Percentiles rank a stretch among this genome's conserved stretches.
Conservation (phyloP, 1,284 basidiomycete species). For the Apiotrichum laibachii region DNA sequence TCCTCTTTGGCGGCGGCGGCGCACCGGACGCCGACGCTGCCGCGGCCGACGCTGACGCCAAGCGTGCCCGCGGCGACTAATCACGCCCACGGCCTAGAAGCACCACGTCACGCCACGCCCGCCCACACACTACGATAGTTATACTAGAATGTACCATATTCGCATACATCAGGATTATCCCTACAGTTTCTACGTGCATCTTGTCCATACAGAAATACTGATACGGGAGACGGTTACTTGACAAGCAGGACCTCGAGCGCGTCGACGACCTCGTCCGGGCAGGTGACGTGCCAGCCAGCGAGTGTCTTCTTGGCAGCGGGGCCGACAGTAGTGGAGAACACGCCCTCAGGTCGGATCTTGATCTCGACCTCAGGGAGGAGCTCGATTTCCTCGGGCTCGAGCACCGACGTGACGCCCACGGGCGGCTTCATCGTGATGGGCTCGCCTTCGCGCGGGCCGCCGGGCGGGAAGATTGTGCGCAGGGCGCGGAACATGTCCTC, state of each 20-base stretch:
- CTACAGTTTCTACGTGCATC: no score
- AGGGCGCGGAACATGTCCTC: slow-evolving; percentile 95
- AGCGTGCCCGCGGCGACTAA: slow-evolving; percentile 12
- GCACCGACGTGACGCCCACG: slow-evolving; percentile 62
- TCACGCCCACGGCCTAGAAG: no score
- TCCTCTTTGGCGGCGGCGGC: slow-evolving; percentile 27
- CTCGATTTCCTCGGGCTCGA: slow-evolving; percentile 50
- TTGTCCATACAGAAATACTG: no score
- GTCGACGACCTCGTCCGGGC: slow-evolving; percentile 51
- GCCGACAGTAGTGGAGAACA: slow-evolving; percentile 85
- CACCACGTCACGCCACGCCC: no score
- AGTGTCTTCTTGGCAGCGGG: slow-evolving; percentile 81
- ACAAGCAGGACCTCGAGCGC: slow-evolving; percentile 39
- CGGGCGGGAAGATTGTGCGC: slow-evolving; percentile 54
- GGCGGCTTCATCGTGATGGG: slow-evolving; percentile 66
- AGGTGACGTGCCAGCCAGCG: slow-evolving; percentile 82
- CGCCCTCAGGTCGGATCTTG: slow-evolving; percentile 62
- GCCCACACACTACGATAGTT: no score
- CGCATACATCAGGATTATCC: no score
- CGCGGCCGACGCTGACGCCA: not conserved
- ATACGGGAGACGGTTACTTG: not conserved
- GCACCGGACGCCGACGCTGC: slow-evolving; percentile 7
- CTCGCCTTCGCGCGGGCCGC: slow-evolving; percentile 52
- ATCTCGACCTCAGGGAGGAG: slow-evolving; percentile 60
- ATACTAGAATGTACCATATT: no score